Evolutionary conservation across 192 early-diverging fungal species (phyloP), one percentile per base, ranked within the genome.

Genomic region (Coemansia sp.): DNA sequence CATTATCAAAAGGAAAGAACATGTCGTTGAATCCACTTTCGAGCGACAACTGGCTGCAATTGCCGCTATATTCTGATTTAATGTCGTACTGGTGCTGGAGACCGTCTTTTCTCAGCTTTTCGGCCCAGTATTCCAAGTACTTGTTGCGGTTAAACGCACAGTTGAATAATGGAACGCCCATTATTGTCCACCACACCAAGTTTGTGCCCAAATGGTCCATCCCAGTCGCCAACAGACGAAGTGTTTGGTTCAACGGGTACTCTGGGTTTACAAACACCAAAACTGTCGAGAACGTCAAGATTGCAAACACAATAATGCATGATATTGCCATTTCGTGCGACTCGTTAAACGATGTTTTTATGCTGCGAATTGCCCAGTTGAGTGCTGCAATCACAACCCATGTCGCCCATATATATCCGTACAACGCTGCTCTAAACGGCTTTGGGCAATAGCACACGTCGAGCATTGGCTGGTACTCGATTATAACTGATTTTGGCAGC

Each of bases 321-420:
- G 71, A 59, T 22, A 73, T 57, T 6, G 69, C 50, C 64, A 82
- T 74, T 57, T 77, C 71, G 14, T 69, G 68, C n/a, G 62, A 64
- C 41, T 82, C 80, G 59, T 82, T 82, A 21, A 82, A 82, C 8
- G 74, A 74, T 52, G 71, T 82, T 55, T 82, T 82, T 37, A 82
- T 82, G 16, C 68, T 68, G 35, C 80, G 71, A 37, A 79, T 73
- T 22, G 67, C 54, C 76, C 76, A 79, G 38, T 73, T 73, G 29
- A 79, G 53, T 0, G 61, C 5, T 0, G 68, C 71, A 12, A 82
- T 68, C 19, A 72, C 48, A 6, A 77, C 26, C 71, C 80, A 77
- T 0, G 75, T 76, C 2, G 50, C 57, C 80, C 76, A 79, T 31
- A 82, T 77, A 23, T 65, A 71, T 1, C 27, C 62, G 16, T 71